Evolutionary conservation across 2,329 filamentous ascomycete genomes (phyloP).

Genomic region (Zarea fungicola): DNA sequence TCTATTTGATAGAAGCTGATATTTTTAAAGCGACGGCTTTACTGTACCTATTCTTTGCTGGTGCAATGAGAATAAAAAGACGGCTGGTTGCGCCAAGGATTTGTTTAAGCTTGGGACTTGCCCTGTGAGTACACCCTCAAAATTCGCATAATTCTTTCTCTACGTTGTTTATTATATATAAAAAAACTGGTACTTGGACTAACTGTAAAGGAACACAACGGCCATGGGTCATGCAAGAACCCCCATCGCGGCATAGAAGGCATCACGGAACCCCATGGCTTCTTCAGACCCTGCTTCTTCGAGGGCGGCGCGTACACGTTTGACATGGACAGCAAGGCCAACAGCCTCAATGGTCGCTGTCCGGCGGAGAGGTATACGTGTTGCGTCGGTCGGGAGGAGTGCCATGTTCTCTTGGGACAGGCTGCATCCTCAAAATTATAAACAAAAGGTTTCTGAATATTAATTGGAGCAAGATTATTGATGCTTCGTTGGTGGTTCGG

Average conservation of each 20-base stretch:
- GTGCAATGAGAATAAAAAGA: constrained; percentile 14
- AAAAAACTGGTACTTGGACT: too few relatives aligned
- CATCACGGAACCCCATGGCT: not conserved
- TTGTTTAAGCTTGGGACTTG: constrained; percentile 2
- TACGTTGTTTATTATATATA: too few relatives aligned
- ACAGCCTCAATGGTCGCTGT: constrained; percentile 13
- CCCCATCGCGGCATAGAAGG: not conserved
- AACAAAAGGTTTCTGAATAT: not conserved
- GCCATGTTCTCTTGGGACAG: not conserved
- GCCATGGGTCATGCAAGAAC: constrained; percentile 13
- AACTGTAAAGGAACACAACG: constrained; percentile 6
- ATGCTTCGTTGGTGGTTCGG: too few relatives aligned
- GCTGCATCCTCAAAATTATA: too few relatives aligned
- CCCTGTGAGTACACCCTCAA: constrained; percentile 5
- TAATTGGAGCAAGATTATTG: too few relatives aligned
- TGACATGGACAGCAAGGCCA: constrained; percentile 13
- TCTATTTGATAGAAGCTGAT: not conserved
- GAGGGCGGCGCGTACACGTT: constrained; percentile 13
- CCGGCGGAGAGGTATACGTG: constrained; percentile 16
- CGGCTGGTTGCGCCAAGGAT: constrained; percentile 14
- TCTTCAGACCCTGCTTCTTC: constrained; percentile 14
- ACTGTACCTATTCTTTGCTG: constrained; percentile 11
- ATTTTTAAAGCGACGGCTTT: constrained; percentile 8
- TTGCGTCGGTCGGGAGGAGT: constrained; percentile 10
- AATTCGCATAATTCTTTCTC: too few relatives aligned